A percentile compares a stretch with the other conserved stretches of the same genome.
These are phyloP conservation scores for Monilinia polystroma DNA, from an alignment of 2,329 filamentous ascomycete species.

Conservation along the genomic window DNA sequence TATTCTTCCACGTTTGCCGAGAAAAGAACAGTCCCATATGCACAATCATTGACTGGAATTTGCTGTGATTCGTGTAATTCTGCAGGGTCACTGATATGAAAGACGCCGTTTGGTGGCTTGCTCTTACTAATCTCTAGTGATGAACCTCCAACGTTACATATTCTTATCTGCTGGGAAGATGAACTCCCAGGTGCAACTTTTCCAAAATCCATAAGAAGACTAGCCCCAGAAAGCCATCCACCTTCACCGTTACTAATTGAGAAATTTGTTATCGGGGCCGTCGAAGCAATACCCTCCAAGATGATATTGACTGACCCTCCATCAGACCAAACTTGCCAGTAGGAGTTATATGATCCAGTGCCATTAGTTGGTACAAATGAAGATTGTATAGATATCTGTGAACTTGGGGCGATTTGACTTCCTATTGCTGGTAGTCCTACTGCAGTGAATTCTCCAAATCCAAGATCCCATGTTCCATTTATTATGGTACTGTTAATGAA, in stretches of 20 bases:
- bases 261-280: constrained; percentile 37
- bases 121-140: constrained; percentile 38
- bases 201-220: constrained; percentile 35
- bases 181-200: constrained; percentile 36
- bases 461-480: constrained; percentile 33
- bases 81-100: constrained; percentile 31
- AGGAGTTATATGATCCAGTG: constrained; percentile 37
- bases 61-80: constrained; percentile 38
- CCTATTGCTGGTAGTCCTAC: constrained; percentile 34
- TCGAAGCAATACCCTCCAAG: constrained; percentile 37
- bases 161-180: constrained; percentile 32
- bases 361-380: constrained; percentile 38
- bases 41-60: constrained; percentile 36
- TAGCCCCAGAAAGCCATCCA: constrained; percentile 37
- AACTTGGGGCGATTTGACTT: constrained; percentile 33
- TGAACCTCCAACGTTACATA: constrained; percentile 40
- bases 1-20: constrained; percentile 32
- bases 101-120: constrained; percentile 37
- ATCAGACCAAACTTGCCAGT: constrained; percentile 39
- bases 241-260: constrained; percentile 39
- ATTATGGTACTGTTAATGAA: constrained; percentile 33
- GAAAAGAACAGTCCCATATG: constrained; percentile 37
- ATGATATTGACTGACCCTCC: constrained; percentile 36
- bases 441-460: constrained; percentile 30
- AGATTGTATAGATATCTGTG: constrained; percentile 34